These are phyloP conservation scores for Pittosporum tobira DNA, from an alignment of 129 eudicot species.

Conservation along the genomic window DNA sequence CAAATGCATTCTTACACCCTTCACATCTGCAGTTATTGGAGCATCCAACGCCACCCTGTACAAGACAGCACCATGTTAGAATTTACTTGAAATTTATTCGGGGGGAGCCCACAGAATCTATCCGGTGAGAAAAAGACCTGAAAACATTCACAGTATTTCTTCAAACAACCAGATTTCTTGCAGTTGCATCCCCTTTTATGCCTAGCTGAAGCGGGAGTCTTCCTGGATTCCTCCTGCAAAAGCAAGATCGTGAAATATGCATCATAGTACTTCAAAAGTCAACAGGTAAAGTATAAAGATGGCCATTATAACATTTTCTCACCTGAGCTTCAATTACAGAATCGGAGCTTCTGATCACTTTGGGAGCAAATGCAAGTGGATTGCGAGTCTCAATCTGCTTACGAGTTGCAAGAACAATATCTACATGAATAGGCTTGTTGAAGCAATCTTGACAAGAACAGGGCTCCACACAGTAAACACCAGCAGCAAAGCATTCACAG, in stretches of 20 bases:
- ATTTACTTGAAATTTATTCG: slow-evolving; percentile 15
- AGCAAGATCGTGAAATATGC: slow-evolving; percentile 4
- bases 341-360: slow-evolving; percentile 83
- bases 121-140: slow-evolving; percentile 53
- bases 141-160: slow-evolving; percentile 98
- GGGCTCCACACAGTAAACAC: slow-evolving; percentile 95
- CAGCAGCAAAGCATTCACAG: slow-evolving; percentile 99
- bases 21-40: slow-evolving; percentile 96
- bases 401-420: slow-evolving; percentile 87
- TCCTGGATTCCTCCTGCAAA: slow-evolving; percentile 66
- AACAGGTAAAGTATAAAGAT: not conserved
- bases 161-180: slow-evolving; percentile 94
- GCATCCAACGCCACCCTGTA: slow-evolving; percentile 98
- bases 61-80: slow-evolving; percentile 9
- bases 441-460: slow-evolving; percentile 94
- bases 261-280: not conserved
- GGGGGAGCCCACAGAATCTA: slow-evolving; percentile 12
- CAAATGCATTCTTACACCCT: slow-evolving; percentile 97
- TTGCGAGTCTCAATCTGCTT: slow-evolving; percentile 94
- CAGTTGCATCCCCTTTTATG: slow-evolving; percentile 99
- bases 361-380: slow-evolving; percentile 99
- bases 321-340: slow-evolving; percentile 48
- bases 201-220: slow-evolving; percentile 98
- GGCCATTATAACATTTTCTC: slow-evolving; percentile 9
- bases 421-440: slow-evolving; percentile 92